These are phyloP conservation scores for Boletus albobrunnescens DNA, from an alignment of 1,284 basidiomycete genomes.

Conservation along the genomic window DNA sequence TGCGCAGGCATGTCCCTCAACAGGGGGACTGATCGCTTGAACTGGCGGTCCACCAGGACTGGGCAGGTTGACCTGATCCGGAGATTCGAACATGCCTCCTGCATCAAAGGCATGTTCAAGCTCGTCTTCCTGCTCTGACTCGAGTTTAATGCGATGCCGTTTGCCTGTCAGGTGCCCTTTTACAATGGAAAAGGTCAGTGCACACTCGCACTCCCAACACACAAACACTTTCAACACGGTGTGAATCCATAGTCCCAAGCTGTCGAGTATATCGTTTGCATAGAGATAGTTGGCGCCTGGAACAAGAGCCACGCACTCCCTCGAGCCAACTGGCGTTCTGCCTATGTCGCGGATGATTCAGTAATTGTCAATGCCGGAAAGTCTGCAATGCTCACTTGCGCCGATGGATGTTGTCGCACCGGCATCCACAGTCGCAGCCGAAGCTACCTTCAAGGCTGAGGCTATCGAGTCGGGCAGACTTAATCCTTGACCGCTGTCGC, in stretches of 20 bases:
- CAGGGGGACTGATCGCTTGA: no score
- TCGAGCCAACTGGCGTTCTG: background rate
- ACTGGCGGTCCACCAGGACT: no score
- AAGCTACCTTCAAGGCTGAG: background rate
- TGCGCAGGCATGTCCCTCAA: no score
- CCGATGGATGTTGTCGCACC: background rate
- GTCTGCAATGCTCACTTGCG: background rate
- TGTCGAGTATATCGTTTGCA: background rate
- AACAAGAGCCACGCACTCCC: background rate
- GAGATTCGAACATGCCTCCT: no score
- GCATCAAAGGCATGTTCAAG: no score
- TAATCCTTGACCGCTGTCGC: background rate
- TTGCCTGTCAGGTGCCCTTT: background rate
- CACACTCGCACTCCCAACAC: background rate
- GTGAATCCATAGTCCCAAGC: background rate
- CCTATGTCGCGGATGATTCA: background rate
- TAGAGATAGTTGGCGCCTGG: background rate
- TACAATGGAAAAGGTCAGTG: background rate
- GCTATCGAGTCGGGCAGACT: background rate
- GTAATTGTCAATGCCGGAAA: background rate
- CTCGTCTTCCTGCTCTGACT: no score
- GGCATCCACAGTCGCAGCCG: background rate
- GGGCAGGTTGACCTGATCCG: no score
- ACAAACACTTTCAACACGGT: background rate
- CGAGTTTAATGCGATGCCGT: no score